Evolutionary conservation across 1,284 basidiomycete species (phyloP).

Genomic region (Cutaneotrichosporon arboriforme): DNA sequence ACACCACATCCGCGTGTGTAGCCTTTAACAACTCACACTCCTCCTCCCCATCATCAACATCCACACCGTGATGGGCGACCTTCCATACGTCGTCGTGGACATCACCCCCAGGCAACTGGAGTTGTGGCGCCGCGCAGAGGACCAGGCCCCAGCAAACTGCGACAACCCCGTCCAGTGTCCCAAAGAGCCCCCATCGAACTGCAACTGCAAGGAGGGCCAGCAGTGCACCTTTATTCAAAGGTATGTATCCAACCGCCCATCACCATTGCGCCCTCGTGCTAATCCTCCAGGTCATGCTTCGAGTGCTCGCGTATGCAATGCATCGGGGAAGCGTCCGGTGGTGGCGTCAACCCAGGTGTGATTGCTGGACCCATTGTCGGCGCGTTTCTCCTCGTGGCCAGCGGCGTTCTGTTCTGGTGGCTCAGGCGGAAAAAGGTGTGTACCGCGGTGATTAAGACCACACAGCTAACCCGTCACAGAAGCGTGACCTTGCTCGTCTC

Average conservation of each 20-base stretch:
- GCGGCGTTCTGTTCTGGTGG: slow-evolving; percentile 44
- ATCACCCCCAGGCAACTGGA: no score
- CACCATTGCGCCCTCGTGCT: not conserved
- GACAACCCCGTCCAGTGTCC: not conserved
- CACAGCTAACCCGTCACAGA: slow-evolving; percentile 24
- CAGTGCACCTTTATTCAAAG: not conserved
- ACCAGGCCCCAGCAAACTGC: not conserved
- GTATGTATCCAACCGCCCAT: not conserved
- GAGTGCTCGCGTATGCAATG: slow-evolving; percentile 27
- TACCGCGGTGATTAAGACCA: not conserved
- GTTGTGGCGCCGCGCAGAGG: not conserved
- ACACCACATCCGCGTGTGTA: not conserved
- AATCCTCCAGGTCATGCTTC: slow-evolving; percentile 21
- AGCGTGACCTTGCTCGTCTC: slow-evolving; percentile 41
- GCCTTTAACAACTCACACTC: not conserved
- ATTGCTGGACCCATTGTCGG: slow-evolving; percentile 48
- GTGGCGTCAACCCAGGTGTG: slow-evolving; percentile 43
- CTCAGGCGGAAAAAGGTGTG: slow-evolving; percentile 46
- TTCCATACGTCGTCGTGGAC: no score
- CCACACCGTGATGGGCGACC: no score
- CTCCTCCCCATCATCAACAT: not conserved
- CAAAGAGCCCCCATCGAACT: not conserved
- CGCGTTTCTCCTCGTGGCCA: slow-evolving; percentile 39
- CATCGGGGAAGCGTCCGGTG: not conserved
- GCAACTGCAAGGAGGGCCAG: not conserved